Evolutionary conservation across 2,329 filamentous ascomycete genomes (phyloP), one percentile per base, ranked within the genome.

Genomic region (Myriosclerotinia curreyana): DNA sequence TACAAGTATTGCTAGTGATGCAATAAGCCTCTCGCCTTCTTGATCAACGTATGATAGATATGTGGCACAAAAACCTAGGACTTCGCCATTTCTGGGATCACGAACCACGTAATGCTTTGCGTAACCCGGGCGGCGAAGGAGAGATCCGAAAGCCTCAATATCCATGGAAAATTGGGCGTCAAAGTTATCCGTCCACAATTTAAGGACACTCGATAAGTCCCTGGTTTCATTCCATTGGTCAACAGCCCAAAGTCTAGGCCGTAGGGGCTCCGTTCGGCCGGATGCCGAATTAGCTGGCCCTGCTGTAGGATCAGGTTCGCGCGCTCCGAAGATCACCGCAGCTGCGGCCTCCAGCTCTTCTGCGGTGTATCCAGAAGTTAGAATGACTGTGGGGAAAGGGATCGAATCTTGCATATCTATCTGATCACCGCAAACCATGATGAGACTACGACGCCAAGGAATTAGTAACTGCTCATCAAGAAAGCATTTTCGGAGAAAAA

Each of bases 41-140:
- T 79, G 79, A 67, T 84, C 81, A 53, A 81, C 79, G 72, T 83
- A 86, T 5, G 81, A 84, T 38, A 83, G 82, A 70, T 83, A 86
- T 11, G 83, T 86, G 12, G 83, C 83, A 69, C 83, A 86, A 66
- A 86, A 86, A 0, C 83, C 84, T 46, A 86, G 71, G 31, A 83
- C 69, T 44, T 77, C 76, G 9, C 72, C 73, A 3, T 73, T 78
- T 14, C 72, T 73, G 2, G 80, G 77, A n/a, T 82, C 78, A 56
- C 79, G 79, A 36, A 86, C 82, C 38, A 84, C 75, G 67, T 83
- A 84, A 72, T 86, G 83, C 76, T 81, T 82, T 11, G 79, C 78
- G 66, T 83, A 86, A 48, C 83, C 84, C 62, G 82, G 79, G 50
- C 83, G 79, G 64, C 79, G 76, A 5, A 87, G 76, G 1, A 86